phyloP scores from a whole-genome alignment of 108 stramenopile species.

The Fragilaria radians region DNA sequence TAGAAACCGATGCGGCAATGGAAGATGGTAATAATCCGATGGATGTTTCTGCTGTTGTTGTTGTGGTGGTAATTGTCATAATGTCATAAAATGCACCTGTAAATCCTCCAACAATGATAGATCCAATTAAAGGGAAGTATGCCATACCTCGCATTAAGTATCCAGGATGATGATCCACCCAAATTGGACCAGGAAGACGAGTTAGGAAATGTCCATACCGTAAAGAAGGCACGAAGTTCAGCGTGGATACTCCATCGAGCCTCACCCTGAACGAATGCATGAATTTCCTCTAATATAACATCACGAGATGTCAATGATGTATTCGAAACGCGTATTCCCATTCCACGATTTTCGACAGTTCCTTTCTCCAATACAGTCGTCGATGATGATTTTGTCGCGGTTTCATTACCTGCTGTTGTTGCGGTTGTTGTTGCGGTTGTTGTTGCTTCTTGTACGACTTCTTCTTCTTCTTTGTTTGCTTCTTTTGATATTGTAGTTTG shows the following conservation, averaged over 20 bases:
- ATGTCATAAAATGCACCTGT: conserved; percentile 36
- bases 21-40: conserved; percentile 39
- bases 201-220: conserved; percentile 54
- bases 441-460: too few relatives aligned
- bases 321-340: too few relatives aligned
- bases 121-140: conserved; percentile 61
- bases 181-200: conserved; percentile 53
- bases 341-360: background rate
- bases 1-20: conserved; percentile 26
- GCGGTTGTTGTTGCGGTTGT: too few relatives aligned
- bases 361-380: background rate
- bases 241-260: conserved; percentile 7
- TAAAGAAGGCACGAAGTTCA: conserved; percentile 49
- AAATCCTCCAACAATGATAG: conserved; percentile 39
- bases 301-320: background rate
- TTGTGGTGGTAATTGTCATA: conserved; percentile 11
- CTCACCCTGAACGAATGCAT: conserved; percentile 26
- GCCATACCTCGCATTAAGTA: conserved; percentile 66
- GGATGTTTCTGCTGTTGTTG: too few relatives aligned
- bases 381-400: background rate
- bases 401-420: too few relatives aligned
- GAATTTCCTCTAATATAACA: conserved; percentile 29
- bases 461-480: too few relatives aligned
- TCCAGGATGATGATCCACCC: conserved; percentile 66
- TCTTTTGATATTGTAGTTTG: too few relatives aligned